Evolutionary conservation across 352 stramenopile species (phyloP).

Genomic region (Phytophthora pluvialis): DNA sequence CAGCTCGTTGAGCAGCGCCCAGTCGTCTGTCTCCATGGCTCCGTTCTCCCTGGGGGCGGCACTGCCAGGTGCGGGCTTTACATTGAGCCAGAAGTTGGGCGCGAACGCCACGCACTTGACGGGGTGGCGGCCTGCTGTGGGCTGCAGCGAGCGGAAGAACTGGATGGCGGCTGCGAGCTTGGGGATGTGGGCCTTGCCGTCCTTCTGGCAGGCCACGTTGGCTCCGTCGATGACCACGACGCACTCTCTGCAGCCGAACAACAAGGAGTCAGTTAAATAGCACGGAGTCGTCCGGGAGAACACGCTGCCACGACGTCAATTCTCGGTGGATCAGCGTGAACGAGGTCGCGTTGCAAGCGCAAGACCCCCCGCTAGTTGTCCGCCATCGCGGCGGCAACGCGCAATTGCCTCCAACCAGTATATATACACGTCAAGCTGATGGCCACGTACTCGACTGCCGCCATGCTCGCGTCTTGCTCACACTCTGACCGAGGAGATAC

Average conservation of each 20-base stretch:
- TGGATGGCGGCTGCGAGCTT: slow-evolving; percentile 71
- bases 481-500: background rate
- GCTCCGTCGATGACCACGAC: slow-evolving; percentile 78
- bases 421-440: slow-evolving; percentile 16
- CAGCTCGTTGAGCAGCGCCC: slow-evolving; percentile 51
- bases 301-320: slow-evolving; percentile 4
- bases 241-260: slow-evolving; percentile 31
- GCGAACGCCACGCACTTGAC: slow-evolving; percentile 81
- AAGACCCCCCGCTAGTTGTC: background rate
- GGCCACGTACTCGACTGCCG: slow-evolving; percentile 28
- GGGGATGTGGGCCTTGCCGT: slow-evolving; percentile 52
- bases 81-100: slow-evolving; percentile 84
- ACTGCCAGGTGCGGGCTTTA: slow-evolving; percentile 44
- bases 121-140: slow-evolving; percentile 25
- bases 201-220: slow-evolving; percentile 77
- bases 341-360: background rate
- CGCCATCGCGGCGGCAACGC: background rate
- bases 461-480: slow-evolving; percentile 18
- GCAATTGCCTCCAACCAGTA: background rate
- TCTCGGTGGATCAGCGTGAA: background rate
- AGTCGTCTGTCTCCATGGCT: slow-evolving; percentile 57
- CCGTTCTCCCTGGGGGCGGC: slow-evolving; percentile 39
- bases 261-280: background rate
- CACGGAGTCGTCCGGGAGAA: slow-evolving; percentile 1
- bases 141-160: slow-evolving; percentile 59